Evolutionary conservation across 306 rosid species (phyloP), one percentile per base, ranked within the genome.

Genomic region (Lathyrus sativus): DNA sequence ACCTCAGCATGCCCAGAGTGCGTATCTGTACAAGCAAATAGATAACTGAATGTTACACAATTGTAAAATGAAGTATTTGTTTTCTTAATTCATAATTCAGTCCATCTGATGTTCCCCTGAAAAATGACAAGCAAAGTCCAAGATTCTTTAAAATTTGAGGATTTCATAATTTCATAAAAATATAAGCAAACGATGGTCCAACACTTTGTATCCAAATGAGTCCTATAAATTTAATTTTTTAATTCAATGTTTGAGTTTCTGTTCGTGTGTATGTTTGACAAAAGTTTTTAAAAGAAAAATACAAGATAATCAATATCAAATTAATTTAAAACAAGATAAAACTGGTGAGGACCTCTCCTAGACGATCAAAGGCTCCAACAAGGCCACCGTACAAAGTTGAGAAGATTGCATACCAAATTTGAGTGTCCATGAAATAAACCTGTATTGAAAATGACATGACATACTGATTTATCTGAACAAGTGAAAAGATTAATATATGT

Each of bases 381-480:
- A 80, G 53, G 67, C 99, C 99, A 42, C 99, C 99, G 29, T 79
- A 85, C 53, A 90, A 5, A 63, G 99, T 93, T 33, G 95, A 89
- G 79, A 70, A 88, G 63, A 93, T 50, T 33, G 99, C 76, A 76
- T 93, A 93, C 99, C 97, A 93, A 67, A 93, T 85, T 87, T 93
- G 99, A 67, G 95, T 81, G 76, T 93, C 99, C 99, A 93, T 84
- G 80, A 90, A 93, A 79, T 93, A 93, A 71, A 93, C 95, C 99
- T 93, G 84, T 80, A 82, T 61, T 62, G 73, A 72, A 83, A 41
- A 74, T 42, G 65, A 82, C 73, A 64, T 73, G 78, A 65, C 45
- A 61, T 72, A 61, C 39, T 46, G 67, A 82, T 44, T 37, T 67
- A 61, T 24, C 54, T 22, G 33, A 63, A 48, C 50, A 74, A 77